Evolutionary conservation across 2,329 filamentous ascomycete species (phyloP), one percentile per base, ranked within the genome.

Genomic region (Alternaria conjuncta): DNA sequence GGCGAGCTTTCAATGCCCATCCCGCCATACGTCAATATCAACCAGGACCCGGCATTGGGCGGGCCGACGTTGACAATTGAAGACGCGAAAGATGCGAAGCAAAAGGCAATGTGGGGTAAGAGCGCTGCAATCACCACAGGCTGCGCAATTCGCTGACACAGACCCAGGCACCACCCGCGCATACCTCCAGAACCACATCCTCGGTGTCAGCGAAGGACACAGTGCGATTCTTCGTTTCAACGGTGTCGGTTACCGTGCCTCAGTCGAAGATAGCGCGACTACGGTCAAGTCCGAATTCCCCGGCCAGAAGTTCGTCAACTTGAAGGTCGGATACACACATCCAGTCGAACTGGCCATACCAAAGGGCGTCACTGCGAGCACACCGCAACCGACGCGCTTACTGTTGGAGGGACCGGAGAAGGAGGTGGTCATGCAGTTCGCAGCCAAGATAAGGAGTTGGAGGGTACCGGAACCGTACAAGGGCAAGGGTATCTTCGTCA

Each of bases 401-500:
- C 83, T 99, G 72, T 83, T 99, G 43, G 94, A 99, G 83, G 94
- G 96, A 9, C 86, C 90, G 56, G 89, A 98, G 79, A 94, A 93
- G 78, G 90, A 96, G 81, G 87, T 90, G 53, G 89, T 99, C 67
- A 96, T 94, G 86, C 90, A 92, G 62, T 97, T 98, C 81, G 96
- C 96, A 18, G 96, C 96, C 1, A 85, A 90, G 72, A 96, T 99
- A 71, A 87, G 93, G 73, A 87, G 85, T 81, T 98, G 95, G 95
- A 90, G 96, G 78, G 88, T 87, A 69, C 96, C 96, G 28, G 96
- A 99, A 84, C 96, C 96, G 69, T 99, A 99, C 83, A 99, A 99
- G 88, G 96, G 96, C 71, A 98, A 99, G 89, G 96, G 96, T 74
- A 97, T 99, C 73, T 99, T 98, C 80, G 90, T 99, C 74, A 96